These are phyloP conservation scores for Lindgomyces ingoldianus DNA, from an alignment of 495 filamentous ascomycete species.

Conservation along the genomic window DNA sequence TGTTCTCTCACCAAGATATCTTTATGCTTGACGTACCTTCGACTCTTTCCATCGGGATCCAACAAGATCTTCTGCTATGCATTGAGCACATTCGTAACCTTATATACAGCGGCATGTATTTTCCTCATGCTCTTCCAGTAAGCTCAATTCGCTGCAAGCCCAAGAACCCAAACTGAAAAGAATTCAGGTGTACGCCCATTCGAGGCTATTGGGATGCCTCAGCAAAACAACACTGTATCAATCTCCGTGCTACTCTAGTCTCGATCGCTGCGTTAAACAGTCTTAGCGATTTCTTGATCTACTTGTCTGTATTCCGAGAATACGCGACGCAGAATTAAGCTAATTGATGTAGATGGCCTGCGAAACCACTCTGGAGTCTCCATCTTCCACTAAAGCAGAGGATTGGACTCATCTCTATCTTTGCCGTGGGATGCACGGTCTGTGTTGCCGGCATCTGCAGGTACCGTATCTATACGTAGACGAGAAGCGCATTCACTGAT, in stretches of 20 bases:
- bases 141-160: background rate
- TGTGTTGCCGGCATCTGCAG: conserved; percentile 26
- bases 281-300: conserved; percentile 33
- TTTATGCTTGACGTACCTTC: conserved; percentile 30
- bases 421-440: conserved; percentile 25
- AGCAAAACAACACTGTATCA: conserved; percentile 24
- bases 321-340: background rate
- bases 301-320: background rate
- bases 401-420: conserved; percentile 25
- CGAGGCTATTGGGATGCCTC: conserved; percentile 24
- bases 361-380: conserved; percentile 29
- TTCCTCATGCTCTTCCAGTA: conserved; percentile 33
- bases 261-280: conserved; percentile 28
- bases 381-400: conserved; percentile 33
- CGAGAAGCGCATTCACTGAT: background rate
- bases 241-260: conserved; percentile 15
- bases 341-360: conserved; percentile 18
- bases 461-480: background rate
- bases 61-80: conserved; percentile 31
- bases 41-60: conserved; percentile 24
- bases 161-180: background rate
- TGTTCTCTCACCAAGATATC: conserved; percentile 28
- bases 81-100: conserved; percentile 16
- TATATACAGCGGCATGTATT: conserved; percentile 20
- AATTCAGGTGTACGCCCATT: conserved; percentile 25